A percentile compares a stretch with the other conserved stretches of the same genome.
These are phyloP conservation scores for Cadophora malorum DNA, from an alignment of 2,329 filamentous ascomycete species.

Conservation along the genomic window DNA sequence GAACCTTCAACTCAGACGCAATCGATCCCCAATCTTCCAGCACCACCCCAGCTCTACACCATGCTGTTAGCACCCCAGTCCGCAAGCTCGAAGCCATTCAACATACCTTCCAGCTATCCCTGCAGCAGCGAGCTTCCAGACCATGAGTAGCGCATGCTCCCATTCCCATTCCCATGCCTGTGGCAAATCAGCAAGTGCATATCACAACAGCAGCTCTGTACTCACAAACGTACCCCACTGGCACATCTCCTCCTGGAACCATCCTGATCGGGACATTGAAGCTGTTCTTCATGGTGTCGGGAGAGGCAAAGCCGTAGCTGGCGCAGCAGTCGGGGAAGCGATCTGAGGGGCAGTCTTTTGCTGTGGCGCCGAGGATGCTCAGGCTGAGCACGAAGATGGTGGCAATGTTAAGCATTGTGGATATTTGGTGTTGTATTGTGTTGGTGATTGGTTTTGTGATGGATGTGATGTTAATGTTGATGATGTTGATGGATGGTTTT, in stretches of 20 bases:
- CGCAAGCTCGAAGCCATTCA: background rate
- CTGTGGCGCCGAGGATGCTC: background rate
- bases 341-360: conserved; percentile 1
- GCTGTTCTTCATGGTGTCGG: background rate
- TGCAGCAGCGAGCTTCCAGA: background rate
- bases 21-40: conserved; percentile 1
- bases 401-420: background rate
- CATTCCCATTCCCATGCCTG: conserved; percentile 1
- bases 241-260: background rate
- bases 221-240: conserved; percentile 6
- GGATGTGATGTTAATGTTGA: background rate
- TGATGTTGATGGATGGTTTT: background rate
- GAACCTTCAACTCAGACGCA: background rate
- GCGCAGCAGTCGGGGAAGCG: conserved; percentile 3
- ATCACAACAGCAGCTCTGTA: background rate
- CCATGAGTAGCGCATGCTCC: background rate
- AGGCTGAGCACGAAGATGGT: background rate
- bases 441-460: background rate
- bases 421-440: background rate
- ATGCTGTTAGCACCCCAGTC: background rate
- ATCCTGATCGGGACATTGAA: background rate
- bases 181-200: background rate
- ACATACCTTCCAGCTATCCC: conserved; percentile 1
- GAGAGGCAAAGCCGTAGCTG: background rate
- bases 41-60: background rate